phyloP scores from a whole-genome alignment of 768 basidiomycete genomes.

The Leccinellum albellum region DNA sequence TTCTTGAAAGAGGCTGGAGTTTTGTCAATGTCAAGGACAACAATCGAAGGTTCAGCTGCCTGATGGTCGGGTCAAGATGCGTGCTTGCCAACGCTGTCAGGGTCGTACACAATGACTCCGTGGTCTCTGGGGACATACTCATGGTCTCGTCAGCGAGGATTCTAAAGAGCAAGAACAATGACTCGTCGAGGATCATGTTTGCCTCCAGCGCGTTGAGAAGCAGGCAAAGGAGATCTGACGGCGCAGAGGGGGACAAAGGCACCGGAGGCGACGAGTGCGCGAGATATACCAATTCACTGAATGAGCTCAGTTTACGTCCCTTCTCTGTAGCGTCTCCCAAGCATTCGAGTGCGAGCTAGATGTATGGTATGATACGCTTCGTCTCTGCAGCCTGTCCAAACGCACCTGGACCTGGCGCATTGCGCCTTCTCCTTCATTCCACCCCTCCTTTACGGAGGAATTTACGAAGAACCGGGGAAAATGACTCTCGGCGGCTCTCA shows the following conservation, averaged over 20 bases:
- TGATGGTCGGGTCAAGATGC: constrained; percentile 54
- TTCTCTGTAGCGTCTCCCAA: constrained; percentile 25
- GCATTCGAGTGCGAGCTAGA: constrained; percentile 30
- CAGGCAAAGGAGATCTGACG: constrained; percentile 35
- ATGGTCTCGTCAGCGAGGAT: constrained; percentile 10
- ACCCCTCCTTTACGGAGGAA: constrained; percentile 30
- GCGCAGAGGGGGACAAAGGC: constrained; percentile 7
- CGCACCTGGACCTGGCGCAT: constrained; percentile 41
- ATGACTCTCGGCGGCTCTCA: constrained; percentile 40
- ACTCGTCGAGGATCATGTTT: constrained; percentile 54
- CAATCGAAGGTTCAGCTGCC: constrained; percentile 61
- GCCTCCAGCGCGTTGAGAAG: constrained; percentile 51
- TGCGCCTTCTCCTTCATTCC: constrained; percentile 39
- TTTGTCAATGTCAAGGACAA: constrained; percentile 51
- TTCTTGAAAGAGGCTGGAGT: constrained; percentile 43
- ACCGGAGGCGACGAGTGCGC: constrained; percentile 19
- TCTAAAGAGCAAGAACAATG: constrained; percentile 51
- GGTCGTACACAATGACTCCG: constrained; percentile 45
- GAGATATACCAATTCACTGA: constrained; percentile 24
- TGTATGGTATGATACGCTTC: neutral
- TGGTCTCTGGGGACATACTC: constrained; percentile 41
- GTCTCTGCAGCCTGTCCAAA: neutral
- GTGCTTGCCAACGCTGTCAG: constrained; percentile 57
- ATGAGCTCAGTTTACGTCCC: constrained; percentile 24
- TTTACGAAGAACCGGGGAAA: constrained; percentile 44